Percentiles rank a stretch among this genome's conserved stretches.
These are phyloP conservation scores for Monosporascus sp. DNA, from an alignment of 2,329 filamentous ascomycete species.

Conservation along the genomic window DNA sequence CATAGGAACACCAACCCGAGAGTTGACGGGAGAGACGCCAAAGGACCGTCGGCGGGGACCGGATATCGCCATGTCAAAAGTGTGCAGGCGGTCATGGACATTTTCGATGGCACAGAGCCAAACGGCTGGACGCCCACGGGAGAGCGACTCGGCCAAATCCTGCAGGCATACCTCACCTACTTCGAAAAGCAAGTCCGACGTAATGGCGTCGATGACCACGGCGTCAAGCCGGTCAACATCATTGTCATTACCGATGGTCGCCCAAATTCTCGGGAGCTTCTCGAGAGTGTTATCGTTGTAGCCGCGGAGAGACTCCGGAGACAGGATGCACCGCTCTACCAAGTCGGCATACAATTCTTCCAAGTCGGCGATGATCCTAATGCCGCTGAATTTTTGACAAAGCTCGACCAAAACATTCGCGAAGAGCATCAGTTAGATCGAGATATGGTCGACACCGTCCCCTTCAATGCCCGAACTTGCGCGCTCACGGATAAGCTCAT, in stretches of 20 bases:
- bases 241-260: slow-evolving; percentile 90
- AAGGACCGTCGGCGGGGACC: slow-evolving; percentile 29
- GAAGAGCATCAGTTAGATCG: slow-evolving; percentile 46
- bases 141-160: slow-evolving; percentile 61
- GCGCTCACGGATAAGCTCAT: slow-evolving; percentile 64
- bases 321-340: slow-evolving; percentile 67
- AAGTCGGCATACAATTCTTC: slow-evolving; percentile 93
- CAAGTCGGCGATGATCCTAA: slow-evolving; percentile 73
- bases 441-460: slow-evolving; percentile 90
- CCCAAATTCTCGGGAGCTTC: slow-evolving; percentile 69
- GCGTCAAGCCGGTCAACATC: slow-evolving; percentile 76
- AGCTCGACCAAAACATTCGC: slow-evolving; percentile 69
- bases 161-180: slow-evolving; percentile 63
- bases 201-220: slow-evolving; percentile 29
- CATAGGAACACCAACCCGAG: slow-evolving; percentile 39
- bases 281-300: slow-evolving; percentile 64
- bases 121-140: slow-evolving; percentile 70
- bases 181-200: slow-evolving; percentile 37
- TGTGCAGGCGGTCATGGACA: slow-evolving; percentile 52
- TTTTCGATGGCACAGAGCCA: slow-evolving; percentile 68
- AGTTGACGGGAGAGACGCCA: slow-evolving; percentile 16
- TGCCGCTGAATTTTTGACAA: slow-evolving; percentile 60
- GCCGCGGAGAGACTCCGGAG: slow-evolving; percentile 66
- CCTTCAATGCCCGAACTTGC: slow-evolving; percentile 46
- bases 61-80: slow-evolving; percentile 62